Evolutionary conservation across 495 filamentous ascomycete species (phyloP), one percentile per base, ranked within the genome.

Genomic region (Aspergillus carlsbadensis): DNA sequence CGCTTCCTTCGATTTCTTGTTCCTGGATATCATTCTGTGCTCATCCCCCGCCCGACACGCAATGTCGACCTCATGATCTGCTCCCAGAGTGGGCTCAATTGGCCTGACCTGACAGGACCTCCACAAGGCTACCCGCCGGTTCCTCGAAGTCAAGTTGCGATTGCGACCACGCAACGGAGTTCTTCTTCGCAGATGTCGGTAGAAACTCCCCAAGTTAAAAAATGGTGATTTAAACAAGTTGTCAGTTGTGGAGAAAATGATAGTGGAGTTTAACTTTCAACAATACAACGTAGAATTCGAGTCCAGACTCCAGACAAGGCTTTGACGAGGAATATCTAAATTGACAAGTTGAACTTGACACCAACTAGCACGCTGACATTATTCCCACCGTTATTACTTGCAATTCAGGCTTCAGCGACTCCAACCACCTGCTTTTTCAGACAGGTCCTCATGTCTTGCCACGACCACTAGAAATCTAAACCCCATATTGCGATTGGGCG

Each of bases 31-130:
- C 49, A 42, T 42, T 15, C 11, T 50, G 34, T 34, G 47, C 47
- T 50, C 47, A 50, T n/a, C 34, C 20, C 47, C 18, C 31, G 5
- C 15, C n/a, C 11, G 15, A 51, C 48, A 51, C 48, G 49, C 49
- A 52, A 52, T 52, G 26, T 17, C 24, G 14, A 41, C 49, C 36
- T 52, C 49, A 52, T 52, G 36, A 52, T 52, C 49, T 31, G 5
- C 49, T 36, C 10, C 6, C 2, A 22, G 10, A 14, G 4, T 15
- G 5, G 0, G n/a, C 7, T 7, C 49, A 52, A 52, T 52, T 52
- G 49, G 49, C 15, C 37, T 13, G 33, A 8, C 1, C 15, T 17
- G 17, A 18, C 5, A 35, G 6, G n/a, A 26, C 24, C 3, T 24
- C 48, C 48, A 51, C 48, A 26, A 14, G 20, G 11, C 22, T 48